Base-by-base conservation (phyloP, 2,329 filamentous ascomycete species). In the Sordariomycetes sp. region DNA sequence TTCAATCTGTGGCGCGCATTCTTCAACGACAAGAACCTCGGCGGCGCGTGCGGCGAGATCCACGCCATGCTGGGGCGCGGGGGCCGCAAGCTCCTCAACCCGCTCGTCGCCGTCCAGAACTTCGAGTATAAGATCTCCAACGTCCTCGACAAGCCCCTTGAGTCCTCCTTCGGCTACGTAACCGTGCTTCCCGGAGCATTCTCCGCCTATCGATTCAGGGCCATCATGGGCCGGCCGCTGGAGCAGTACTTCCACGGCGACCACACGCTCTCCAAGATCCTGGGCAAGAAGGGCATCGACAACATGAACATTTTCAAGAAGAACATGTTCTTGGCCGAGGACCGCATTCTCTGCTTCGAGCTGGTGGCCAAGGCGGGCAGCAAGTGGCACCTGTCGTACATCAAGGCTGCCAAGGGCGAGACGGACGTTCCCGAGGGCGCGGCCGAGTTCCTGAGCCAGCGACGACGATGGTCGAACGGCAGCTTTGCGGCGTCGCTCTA, bases 251-350 rank as follows among this genome's bases (percentile, higher is more conserved):
- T 94, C 76, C 87, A 94, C 59, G 87, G 87, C 71, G 87, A 94
- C 54, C 87, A 94, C 63, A 94, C 87, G 1, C 74, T 94, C 17
- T 90, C 87, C 35, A 88, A 88, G 61, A 79, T 87, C 45, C 75
- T 94, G 35, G 86, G 86, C 46, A 90, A 92, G 66, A 94, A 94
- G 72, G 87, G 87, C 74, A 94, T 94, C 48, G 87, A 94, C 56
- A 87, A 87, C 50, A 94, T 94, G 87, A 94, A 94, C 65, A 94
- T 94, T 58, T 94, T 94, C 82, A 94, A 94, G 70, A 94, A 94
- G 76, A 94, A 94, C 75, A 94, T 94, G 87, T 94, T 94, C 71
- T 87, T 94, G 75, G 87, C 87, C 63, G 87, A 94, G 66, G 87
- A 94, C 78, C 86, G 87, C 76, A 94, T 94, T 67, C 75, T 94